Evolutionary conservation across 1,139 yeast species (phyloP).

Genomic region (Kurtzmaniella quercitrusa): DNA sequence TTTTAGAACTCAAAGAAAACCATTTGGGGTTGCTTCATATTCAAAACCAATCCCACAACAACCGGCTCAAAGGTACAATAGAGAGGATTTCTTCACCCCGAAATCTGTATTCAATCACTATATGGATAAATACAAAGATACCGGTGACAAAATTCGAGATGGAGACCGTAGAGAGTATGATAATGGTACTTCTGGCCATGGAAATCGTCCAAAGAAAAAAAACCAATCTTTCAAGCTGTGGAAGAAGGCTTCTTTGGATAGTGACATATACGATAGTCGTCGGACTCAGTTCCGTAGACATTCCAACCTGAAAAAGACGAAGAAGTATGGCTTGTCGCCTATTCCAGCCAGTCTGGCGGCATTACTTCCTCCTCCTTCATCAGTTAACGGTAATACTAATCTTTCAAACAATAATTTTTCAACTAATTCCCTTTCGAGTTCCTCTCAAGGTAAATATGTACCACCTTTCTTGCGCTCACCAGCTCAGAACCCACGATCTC

Average conservation of each 20-base stretch:
- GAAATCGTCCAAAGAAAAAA: slow-evolving; percentile 11
- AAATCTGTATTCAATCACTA: slow-evolving; percentile 68
- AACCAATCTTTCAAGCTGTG: slow-evolving; percentile 14
- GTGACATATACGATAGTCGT: slow-evolving; percentile 6
- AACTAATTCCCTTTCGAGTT: background rate
- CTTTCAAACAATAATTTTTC: background rate
- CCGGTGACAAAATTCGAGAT: slow-evolving; percentile 8
- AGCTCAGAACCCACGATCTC: slow-evolving; percentile 24
- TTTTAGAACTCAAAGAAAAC: slow-evolving; percentile 51
- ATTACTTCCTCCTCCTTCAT: slow-evolving; percentile 6
- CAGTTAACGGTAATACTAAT: background rate
- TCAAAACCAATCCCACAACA: slow-evolving; percentile 27
- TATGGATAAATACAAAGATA: slow-evolving; percentile 62
- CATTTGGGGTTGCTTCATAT: slow-evolving; percentile 57
- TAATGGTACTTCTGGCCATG: slow-evolving; percentile 10
- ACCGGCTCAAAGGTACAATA: slow-evolving; percentile 40
- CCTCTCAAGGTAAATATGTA: slow-evolving; percentile 30
- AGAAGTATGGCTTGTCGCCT: slow-evolving; percentile 9
- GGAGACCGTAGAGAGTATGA: slow-evolving; percentile 13
- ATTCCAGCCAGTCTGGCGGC: slow-evolving; percentile 7
- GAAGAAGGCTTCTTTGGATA: slow-evolving; percentile 19
- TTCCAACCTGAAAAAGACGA: background rate
- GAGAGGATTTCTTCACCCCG: slow-evolving; percentile 76
- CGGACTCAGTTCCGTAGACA: background rate
- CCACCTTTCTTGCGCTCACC: slow-evolving; percentile 47